Base-by-base conservation (phyloP, 345 rosid genomes). In the Conringia planisiliqua region DNA sequence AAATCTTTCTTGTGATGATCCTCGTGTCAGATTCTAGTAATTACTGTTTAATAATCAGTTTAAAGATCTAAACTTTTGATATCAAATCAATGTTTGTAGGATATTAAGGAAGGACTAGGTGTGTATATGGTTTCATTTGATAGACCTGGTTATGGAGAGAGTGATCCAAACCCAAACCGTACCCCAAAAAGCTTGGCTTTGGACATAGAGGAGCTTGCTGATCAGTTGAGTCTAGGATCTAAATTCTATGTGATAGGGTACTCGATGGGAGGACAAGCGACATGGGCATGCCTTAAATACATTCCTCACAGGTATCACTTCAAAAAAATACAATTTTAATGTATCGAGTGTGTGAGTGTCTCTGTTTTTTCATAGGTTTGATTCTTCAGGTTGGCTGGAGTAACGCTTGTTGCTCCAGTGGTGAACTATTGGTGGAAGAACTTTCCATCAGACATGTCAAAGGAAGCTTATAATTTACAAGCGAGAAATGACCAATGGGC, bases 131-230 rank as follows among this genome's bases (percentile, higher is more conserved):
- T 89, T 62, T 85, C 91, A 50, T 83, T 83, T 62, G 95, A 89
- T 76, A 83, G 87, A 76, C 86, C 91, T 38, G 89, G 95, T 62
- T 89, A 89, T 73, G 91, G 89, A 60, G 95, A 89, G 81, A 89
- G 95, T 62, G 90, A 86, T 75, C 86, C 89, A 7, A 52, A 89
- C 57, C 85, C 85, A 16, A 79, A 79, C 17, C 78, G 84, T 68
- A 80, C 95, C 8, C 75, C 75, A 0, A 79, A 87, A 66, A 85
- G 89, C 63, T 61, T 82, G 20, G 90, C 91, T 65, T 77, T 79
- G n/a, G 91, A 87, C 46, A 78, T 89, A 7, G 89, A 87, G 73
- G 90, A 87, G 79, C 86, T 87, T 47, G 91, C 87, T 74, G 89
- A 89, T 80, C 84, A 83, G 79, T 64, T 87, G 86, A 83, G 68